phyloP scores from a whole-genome alignment of 805 yeast genomes.

The Candida succiphila region DNA sequence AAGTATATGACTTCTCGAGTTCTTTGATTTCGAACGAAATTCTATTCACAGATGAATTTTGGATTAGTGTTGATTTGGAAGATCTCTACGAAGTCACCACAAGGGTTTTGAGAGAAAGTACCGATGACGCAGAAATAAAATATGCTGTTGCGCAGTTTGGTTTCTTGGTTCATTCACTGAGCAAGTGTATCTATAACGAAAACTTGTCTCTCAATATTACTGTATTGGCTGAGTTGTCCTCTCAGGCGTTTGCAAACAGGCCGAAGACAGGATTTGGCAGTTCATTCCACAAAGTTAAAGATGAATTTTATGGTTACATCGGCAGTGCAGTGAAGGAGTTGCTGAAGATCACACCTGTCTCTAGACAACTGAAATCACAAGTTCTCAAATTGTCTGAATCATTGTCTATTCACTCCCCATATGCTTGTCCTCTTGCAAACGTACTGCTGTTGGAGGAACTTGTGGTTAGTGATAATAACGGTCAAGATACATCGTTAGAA shows the following conservation, averaged over 20 bases:
- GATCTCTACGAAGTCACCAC: slow-evolving; percentile 10
- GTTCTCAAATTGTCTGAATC: slow-evolving; percentile 6
- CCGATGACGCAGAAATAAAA: slow-evolving; percentile 10
- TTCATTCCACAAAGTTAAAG: slow-evolving; percentile 33
- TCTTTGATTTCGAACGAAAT: slow-evolving; percentile 9
- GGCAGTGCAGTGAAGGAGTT: slow-evolving; percentile 5
- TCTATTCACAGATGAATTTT: slow-evolving; percentile 16
- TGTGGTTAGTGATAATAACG: slow-evolving; percentile 3
- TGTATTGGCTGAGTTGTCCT: slow-evolving; percentile 12
- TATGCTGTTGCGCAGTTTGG: slow-evolving; percentile 14
- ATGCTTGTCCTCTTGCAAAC: slow-evolving; percentile 9
- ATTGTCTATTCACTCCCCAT: slow-evolving; percentile 9
- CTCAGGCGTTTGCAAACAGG: slow-evolving; percentile 8
- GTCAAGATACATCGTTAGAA: slow-evolving; percentile 4
- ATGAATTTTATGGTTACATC: slow-evolving; percentile 25
- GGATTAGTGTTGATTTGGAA: slow-evolving; percentile 14
- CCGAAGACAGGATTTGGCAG: slow-evolving; percentile 13
- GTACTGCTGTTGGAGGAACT: slow-evolving; percentile 5
- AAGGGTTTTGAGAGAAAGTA: slow-evolving; percentile 5
- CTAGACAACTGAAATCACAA: not conserved
- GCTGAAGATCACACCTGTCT: slow-evolving; percentile 6
- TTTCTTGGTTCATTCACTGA: slow-evolving; percentile 15
- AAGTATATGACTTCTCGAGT: slow-evolving; percentile 13
- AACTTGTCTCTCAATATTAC: slow-evolving; percentile 7
- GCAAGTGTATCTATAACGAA: slow-evolving; percentile 15